Percentiles rank a stretch among this genome's conserved stretches.
phyloP scores from a whole-genome alignment of 306 rosid species.

The Quercus bicolor region DNA sequence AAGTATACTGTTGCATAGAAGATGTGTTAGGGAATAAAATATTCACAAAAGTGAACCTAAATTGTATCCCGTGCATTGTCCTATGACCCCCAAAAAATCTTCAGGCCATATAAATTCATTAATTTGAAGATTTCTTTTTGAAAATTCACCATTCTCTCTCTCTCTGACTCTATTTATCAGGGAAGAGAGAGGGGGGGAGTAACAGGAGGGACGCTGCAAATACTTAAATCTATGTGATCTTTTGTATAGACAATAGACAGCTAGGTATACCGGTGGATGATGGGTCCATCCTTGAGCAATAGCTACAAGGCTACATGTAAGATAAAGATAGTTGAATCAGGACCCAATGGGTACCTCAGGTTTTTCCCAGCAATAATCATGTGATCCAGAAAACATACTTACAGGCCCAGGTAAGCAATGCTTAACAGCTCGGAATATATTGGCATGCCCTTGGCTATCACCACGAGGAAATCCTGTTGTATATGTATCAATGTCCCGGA shows the following conservation, averaged over 20 bases:
- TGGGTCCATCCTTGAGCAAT: not conserved
- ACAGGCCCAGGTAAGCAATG: constrained; percentile 96
- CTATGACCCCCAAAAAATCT: not conserved
- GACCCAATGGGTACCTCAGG: not conserved
- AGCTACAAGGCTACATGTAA: not conserved
- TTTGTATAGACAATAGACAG: not conserved
- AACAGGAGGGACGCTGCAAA: not conserved
- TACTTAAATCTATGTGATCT: not conserved
- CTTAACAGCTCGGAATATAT: constrained; percentile 75
- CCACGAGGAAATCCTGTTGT: constrained; percentile 88
- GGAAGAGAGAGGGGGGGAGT: not conserved
- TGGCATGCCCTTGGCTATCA: constrained; percentile 82
- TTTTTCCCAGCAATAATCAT: not conserved
- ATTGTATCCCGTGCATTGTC: not conserved
- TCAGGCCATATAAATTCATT: constrained; percentile 1
- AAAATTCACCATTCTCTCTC: not conserved
- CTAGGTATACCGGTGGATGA: not conserved
- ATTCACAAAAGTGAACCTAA: constrained; percentile 4
- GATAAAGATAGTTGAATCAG: not conserved
- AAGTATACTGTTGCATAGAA: constrained; percentile 75
- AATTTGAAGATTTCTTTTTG: not conserved
- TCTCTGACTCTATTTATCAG: not conserved
- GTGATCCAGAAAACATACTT: constrained; percentile 43
- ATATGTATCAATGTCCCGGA: constrained; percentile 81
- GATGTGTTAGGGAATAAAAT: constrained; percentile 20